Evolutionary conservation across 108 stramenopile species (phyloP).

Genomic region (Nannochloropsis gaditana): DNA sequence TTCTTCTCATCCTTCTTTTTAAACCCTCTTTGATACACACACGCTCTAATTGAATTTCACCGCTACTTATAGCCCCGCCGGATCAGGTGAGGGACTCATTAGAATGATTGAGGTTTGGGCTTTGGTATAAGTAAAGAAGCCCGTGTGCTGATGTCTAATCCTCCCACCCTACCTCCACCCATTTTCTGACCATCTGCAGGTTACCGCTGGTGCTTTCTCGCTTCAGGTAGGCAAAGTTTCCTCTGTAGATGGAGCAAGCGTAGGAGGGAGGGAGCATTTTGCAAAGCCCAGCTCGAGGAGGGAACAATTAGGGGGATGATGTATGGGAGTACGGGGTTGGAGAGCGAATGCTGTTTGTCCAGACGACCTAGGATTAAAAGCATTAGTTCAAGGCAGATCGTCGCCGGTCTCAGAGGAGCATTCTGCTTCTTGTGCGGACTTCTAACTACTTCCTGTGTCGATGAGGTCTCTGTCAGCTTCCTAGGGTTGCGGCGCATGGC

Average conservation of each 20-base stretch:
- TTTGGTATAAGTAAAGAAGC: too few relatives aligned
- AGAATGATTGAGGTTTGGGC: too few relatives aligned
- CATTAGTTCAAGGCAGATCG: neutral
- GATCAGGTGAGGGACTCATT: neutral
- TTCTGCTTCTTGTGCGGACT: constrained; percentile 16
- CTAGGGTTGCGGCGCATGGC: neutral
- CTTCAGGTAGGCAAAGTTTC: neutral
- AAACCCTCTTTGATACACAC: neutral
- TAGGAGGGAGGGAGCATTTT: neutral
- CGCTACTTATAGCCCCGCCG: neutral
- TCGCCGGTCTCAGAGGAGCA: constrained; percentile 10
- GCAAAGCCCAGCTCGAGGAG: neutral
- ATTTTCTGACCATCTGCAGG: neutral
- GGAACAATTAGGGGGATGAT: neutral
- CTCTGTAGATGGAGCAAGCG: neutral
- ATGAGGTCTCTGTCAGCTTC: constrained; percentile 16
- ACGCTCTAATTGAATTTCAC: neutral
- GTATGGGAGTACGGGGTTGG: neutral
- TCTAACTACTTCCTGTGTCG: constrained; percentile 17
- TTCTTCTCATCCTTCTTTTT: neutral
- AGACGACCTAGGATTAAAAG: constrained; percentile 19
- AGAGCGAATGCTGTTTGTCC: neutral
- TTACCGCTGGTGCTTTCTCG: constrained; percentile 13
- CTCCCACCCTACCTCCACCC: neutral
- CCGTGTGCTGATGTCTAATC: neutral